Percentiles rank a stretch among this genome's conserved stretches.
phyloP scores from a whole-genome alignment of 2,329 filamentous ascomycete species.

The Stemphylium lycopersici region DNA sequence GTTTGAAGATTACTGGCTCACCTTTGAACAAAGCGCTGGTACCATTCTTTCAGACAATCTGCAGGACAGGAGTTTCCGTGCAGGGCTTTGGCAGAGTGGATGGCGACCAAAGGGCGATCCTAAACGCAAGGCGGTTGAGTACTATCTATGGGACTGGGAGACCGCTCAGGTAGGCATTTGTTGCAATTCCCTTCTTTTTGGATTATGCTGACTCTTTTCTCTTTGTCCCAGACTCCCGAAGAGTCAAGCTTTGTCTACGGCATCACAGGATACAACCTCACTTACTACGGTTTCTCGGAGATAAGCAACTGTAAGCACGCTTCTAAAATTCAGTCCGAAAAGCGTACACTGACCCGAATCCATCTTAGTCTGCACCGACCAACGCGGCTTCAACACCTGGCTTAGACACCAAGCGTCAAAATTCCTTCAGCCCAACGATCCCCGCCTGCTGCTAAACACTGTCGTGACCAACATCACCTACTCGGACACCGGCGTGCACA shows the following conservation, averaged over 20 bases:
- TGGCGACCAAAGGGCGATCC: slow-evolving; percentile 67
- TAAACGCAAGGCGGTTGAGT: slow-evolving; percentile 66
- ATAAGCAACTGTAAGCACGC: slow-evolving; percentile 8
- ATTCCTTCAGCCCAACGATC: slow-evolving; percentile 63
- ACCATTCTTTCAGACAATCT: slow-evolving; percentile 63
- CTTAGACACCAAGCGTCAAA: slow-evolving; percentile 63
- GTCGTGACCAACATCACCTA: slow-evolving; percentile 63
- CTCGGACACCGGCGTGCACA: slow-evolving; percentile 58
- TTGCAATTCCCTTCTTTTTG: fast-evolving
- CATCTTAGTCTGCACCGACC: slow-evolving; percentile 65
- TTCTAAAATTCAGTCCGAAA: slow-evolving; percentile 39
- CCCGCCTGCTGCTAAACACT: slow-evolving; percentile 64
- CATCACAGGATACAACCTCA: slow-evolving; percentile 61
- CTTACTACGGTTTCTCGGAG: slow-evolving; percentile 13
- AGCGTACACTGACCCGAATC: slow-evolving; percentile 66
- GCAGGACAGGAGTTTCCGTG: slow-evolving; percentile 66
- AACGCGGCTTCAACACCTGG: slow-evolving; percentile 65
- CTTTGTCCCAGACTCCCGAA: slow-evolving; percentile 55
- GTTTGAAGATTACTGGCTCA: slow-evolving; percentile 56
- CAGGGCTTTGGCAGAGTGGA: slow-evolving; percentile 64
- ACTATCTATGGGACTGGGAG: slow-evolving; percentile 66
- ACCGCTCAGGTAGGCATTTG: slow-evolving; percentile 51
- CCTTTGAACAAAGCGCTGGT: slow-evolving; percentile 61
- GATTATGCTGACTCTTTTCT: not conserved
- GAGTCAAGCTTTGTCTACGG: slow-evolving; percentile 63